Evolutionary conservation across 1,284 basidiomycete species (phyloP).

Genomic region (Clitocybe nebularis): DNA sequence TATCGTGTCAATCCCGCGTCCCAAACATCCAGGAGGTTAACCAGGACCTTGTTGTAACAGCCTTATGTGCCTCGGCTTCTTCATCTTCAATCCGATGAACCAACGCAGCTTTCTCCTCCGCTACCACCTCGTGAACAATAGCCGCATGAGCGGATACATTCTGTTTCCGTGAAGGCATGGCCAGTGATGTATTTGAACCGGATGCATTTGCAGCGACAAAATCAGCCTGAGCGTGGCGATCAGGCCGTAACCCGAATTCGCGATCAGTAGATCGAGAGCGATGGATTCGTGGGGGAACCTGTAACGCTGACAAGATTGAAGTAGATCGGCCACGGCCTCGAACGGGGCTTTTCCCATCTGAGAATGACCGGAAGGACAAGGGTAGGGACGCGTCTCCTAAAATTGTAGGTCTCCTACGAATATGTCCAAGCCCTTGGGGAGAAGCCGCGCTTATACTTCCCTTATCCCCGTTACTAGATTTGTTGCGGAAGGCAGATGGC

Average conservation of each 20-base stretch:
- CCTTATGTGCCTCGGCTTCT: conserved; percentile 45
- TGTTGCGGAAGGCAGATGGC: conserved; percentile 34
- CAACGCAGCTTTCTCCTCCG: conserved; percentile 59
- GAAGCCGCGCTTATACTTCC: conserved; percentile 6
- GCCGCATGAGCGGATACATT: conserved; percentile 55
- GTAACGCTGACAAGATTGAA: conserved; percentile 36
- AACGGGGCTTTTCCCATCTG: conserved; percentile 22
- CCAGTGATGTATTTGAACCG: conserved; percentile 32
- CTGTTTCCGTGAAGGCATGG: conserved; percentile 27
- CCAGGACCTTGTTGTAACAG: conserved; percentile 48
- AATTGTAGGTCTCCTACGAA: conserved; percentile 7
- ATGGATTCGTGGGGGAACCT: conserved; percentile 22
- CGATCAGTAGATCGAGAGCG: conserved; percentile 29
- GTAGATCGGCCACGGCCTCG: conserved; percentile 28
- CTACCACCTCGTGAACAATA: conserved; percentile 60
- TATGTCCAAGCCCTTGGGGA: conserved; percentile 9
- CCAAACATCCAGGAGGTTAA: conserved; percentile 62
- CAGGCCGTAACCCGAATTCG: conserved; percentile 35
- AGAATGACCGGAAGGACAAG: conserved; percentile 32
- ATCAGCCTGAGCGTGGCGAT: conserved; percentile 38
- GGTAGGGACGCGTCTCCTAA: conserved; percentile 15
- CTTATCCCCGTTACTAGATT: conserved; percentile 26
- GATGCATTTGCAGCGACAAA: conserved; percentile 34
- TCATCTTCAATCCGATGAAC: conserved; percentile 51
- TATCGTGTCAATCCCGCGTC: conserved; percentile 23